phyloP scores from a whole-genome alignment of 345 rosid genomes.

The Salix brachista region DNA sequence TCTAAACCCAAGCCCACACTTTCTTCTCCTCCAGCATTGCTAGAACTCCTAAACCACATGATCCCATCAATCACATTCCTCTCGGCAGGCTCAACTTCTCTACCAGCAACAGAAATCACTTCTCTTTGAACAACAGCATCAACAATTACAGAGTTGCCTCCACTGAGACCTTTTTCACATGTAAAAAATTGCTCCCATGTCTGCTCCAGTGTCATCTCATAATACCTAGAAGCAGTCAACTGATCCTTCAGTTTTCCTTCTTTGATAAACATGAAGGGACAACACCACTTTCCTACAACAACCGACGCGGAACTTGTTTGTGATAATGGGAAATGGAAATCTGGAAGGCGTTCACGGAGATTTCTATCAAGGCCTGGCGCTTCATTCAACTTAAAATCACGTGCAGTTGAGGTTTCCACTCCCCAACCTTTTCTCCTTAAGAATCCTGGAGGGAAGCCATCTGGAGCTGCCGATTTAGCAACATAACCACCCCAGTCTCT shows the following conservation, averaged over 20 bases:
- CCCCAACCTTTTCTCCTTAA: conserved; percentile 16
- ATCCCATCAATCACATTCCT: not conserved
- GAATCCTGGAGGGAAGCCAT: conserved; percentile 17
- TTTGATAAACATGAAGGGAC: conserved; percentile 16
- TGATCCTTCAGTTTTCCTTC: conserved; percentile 12
- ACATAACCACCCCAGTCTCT: not conserved
- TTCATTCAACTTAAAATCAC: conserved; percentile 6
- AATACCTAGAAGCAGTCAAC: conserved; percentile 2
- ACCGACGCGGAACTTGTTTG: not conserved
- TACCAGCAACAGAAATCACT: not conserved
- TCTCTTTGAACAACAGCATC: conserved; percentile 6
- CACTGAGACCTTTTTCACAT: not conserved
- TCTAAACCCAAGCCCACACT: not conserved
- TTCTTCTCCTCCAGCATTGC: not conserved
- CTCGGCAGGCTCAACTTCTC: not conserved
- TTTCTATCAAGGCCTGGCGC: conserved; percentile 14
- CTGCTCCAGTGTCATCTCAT: conserved; percentile 16
- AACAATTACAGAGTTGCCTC: not conserved
- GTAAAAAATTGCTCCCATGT: conserved; percentile 10
- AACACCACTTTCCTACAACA: conserved; percentile 19
- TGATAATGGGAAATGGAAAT: conserved; percentile 11
- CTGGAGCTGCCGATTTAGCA: conserved; percentile 6
- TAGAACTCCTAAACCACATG: conserved; percentile 3
- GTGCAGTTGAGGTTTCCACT: not conserved
- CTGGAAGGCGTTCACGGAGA: conserved; percentile 12